Percentiles rank a stretch among this genome's conserved stretches.
These are phyloP conservation scores for Maudiozyma saulgeensis DNA, from an alignment of 805 yeast species.

Conservation along the genomic window DNA sequence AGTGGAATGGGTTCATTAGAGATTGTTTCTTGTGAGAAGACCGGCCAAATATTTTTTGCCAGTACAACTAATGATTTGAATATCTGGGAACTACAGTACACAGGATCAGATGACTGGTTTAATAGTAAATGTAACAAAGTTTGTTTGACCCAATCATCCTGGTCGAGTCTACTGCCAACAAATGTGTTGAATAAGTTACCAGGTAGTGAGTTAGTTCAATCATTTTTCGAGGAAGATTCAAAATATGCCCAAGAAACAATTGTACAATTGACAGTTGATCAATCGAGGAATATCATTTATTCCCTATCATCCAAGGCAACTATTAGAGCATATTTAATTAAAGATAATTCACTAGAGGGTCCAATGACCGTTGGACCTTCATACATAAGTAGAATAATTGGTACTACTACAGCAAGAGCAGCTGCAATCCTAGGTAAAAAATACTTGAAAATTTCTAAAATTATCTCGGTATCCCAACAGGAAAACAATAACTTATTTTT, in stretches of 20 bases:
- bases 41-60: conserved; percentile 76
- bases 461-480: conserved; percentile 32
- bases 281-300: conserved; percentile 67
- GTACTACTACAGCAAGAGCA: conserved; percentile 38
- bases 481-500: conserved; percentile 66
- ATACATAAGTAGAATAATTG: conserved; percentile 32
- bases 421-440: conserved; percentile 50
- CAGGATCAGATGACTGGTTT: conserved; percentile 80
- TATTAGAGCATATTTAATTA: conserved; percentile 63
- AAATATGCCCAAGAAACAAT: conserved; percentile 43
- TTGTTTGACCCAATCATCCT: conserved; percentile 64
- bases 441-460: conserved; percentile 48
- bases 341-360: conserved; percentile 34
- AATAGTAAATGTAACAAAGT: conserved; percentile 72
- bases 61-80: conserved; percentile 72
- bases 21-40: conserved; percentile 46
- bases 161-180: conserved; percentile 44
- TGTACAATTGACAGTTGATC: conserved; percentile 61
- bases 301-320: conserved; percentile 73
- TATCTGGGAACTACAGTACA: conserved; percentile 80
- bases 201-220: conserved; percentile 31
- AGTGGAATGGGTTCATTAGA: conserved; percentile 68
- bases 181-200: conserved; percentile 28
- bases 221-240: conserved; percentile 28
- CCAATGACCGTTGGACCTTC: conserved; percentile 32